Conservation (phyloP, 129 eudicot genomes). For the Erigeron canadensis region DNA sequence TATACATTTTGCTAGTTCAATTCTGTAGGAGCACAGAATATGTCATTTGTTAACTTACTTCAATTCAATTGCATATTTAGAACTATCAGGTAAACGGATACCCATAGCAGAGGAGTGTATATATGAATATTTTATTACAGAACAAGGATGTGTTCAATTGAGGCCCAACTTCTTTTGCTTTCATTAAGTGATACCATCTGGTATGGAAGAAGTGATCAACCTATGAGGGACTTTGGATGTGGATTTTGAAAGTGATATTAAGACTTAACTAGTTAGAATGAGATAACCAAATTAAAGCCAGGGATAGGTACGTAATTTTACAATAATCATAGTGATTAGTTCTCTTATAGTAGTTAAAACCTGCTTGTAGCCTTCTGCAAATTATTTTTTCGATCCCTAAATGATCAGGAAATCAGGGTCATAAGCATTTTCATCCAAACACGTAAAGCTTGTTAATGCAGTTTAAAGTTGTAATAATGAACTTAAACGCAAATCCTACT, state of each 20-base stretch:
- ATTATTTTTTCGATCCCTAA: not conserved
- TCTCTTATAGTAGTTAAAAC: not conserved
- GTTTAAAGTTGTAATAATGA: too few species aligned
- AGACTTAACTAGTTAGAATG: not conserved
- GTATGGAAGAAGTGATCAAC: not conserved
- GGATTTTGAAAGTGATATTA: not conserved
- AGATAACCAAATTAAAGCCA: not conserved
- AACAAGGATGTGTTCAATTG: not conserved
- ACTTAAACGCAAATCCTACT: too few species aligned
- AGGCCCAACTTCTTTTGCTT: not conserved
- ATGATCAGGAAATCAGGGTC: not conserved
- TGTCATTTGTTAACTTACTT: not conserved
- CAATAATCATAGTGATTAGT: not conserved
- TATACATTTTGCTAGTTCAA: constrained; percentile 92
- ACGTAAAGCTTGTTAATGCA: not conserved
- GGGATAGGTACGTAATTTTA: not conserved
- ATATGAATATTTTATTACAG: not conserved
- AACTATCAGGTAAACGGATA: not conserved
- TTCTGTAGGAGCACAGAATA: constrained; percentile 39
- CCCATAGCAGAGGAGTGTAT: not conserved
- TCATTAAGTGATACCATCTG: not conserved
- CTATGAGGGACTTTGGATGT: not conserved
- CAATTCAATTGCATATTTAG: not conserved
- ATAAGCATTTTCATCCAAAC: too few species aligned
- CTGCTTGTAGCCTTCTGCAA: not conserved